These are phyloP conservation scores for Candida germanica DNA, from an alignment of 805 yeast species.

Conservation along the genomic window DNA sequence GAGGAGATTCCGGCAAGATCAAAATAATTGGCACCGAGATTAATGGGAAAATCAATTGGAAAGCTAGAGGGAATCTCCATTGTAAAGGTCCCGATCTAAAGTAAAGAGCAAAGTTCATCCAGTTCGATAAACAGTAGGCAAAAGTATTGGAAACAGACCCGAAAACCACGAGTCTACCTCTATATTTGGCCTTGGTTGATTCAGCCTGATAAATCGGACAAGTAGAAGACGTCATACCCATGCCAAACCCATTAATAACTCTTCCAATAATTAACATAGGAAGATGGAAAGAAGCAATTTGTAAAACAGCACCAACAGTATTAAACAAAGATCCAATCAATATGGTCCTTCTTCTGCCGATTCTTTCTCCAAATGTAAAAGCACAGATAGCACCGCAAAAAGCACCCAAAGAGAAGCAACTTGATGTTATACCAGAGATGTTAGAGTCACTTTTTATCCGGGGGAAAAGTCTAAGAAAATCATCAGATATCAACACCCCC, in stretches of 20 bases:
- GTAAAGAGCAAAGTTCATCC: slow-evolving; percentile 36
- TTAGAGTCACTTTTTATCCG: slow-evolving; percentile 8
- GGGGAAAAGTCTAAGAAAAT: slow-evolving; percentile 13
- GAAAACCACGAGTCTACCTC: slow-evolving; percentile 45
- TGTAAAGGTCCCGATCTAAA: slow-evolving; percentile 37
- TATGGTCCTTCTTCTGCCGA: slow-evolving; percentile 36
- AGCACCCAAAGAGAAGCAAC: slow-evolving; percentile 38
- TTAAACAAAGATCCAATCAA: slow-evolving; percentile 28
- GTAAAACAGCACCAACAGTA: slow-evolving; percentile 35
- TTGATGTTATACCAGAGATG: slow-evolving; percentile 13
- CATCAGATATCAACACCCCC: slow-evolving; percentile 13
- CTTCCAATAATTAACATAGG: slow-evolving; percentile 39
- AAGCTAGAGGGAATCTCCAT: slow-evolving; percentile 41
- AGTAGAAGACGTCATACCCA: slow-evolving; percentile 37
- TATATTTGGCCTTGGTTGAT: slow-evolving; percentile 37
- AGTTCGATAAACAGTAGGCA: slow-evolving; percentile 36
- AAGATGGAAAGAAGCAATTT: slow-evolving; percentile 29
- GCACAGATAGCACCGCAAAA: slow-evolving; percentile 37
- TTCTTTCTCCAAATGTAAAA: slow-evolving; percentile 31
- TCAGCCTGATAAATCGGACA: slow-evolving; percentile 40
- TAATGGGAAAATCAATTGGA: slow-evolving; percentile 37
- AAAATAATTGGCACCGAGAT: slow-evolving; percentile 25
- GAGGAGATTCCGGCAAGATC: slow-evolving; percentile 37
- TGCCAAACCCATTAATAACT: slow-evolving; percentile 41
- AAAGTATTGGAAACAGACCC: slow-evolving; percentile 40